Percentiles rank a stretch among this genome's conserved stretches.
These are phyloP conservation scores for Kitagawia praeruptora DNA, from an alignment of 129 eudicot species.

Conservation along the genomic window DNA sequence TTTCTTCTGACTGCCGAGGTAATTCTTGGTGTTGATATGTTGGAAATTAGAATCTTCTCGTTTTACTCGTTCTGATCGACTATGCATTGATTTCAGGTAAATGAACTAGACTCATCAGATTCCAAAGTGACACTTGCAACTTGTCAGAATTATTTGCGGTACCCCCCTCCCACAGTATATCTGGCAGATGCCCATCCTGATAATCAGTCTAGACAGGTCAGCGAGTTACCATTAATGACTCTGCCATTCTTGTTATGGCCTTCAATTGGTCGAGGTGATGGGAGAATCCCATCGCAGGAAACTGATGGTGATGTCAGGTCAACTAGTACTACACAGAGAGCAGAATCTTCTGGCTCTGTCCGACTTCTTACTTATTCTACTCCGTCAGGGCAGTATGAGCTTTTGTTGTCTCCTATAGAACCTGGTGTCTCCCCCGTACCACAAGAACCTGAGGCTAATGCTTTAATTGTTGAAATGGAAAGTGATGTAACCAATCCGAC, in stretches of 20 bases:
- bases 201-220: conserved; percentile 41
- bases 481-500: conserved; percentile 25
- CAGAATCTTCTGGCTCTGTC: conserved; percentile 50
- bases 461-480: conserved; percentile 24
- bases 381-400: conserved; percentile 85
- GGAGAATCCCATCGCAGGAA: conserved; percentile 24
- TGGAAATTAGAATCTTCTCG: conserved; percentile 1
- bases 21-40: conserved; percentile 14
- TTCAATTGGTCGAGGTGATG: conserved; percentile 38
- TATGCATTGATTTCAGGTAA: conserved; percentile 51
- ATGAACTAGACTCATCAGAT: conserved; percentile 83
- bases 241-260: conserved; percentile 64
- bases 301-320: conserved; percentile 29
- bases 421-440: conserved; percentile 32
- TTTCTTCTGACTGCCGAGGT: conserved; percentile 96
- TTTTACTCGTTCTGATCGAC: background rate
- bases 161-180: conserved; percentile 90
- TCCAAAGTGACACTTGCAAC: conserved; percentile 72
- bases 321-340: conserved; percentile 42
- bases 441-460: conserved; percentile 34
- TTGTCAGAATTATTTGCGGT: conserved; percentile 68
- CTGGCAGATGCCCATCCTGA: conserved; percentile 65
- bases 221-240: conserved; percentile 61
- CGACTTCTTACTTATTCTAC: conserved; percentile 85
- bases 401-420: conserved; percentile 61